These are phyloP conservation scores for Potentilla sterilis DNA, from an alignment of 306 rosid species.

Conservation along the genomic window DNA sequence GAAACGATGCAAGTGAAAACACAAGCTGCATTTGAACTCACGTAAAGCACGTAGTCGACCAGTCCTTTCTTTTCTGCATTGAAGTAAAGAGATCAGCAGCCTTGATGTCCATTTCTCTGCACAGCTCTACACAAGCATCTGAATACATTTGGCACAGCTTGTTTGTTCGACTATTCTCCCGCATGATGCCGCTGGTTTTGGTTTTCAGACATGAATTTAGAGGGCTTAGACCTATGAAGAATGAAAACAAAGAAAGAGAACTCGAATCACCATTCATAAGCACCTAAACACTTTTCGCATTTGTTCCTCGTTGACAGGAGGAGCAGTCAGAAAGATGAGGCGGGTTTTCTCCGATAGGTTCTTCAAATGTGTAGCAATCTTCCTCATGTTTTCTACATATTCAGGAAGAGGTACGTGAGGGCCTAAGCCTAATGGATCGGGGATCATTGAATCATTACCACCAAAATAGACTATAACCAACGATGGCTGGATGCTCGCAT, in stretches of 20 bases:
- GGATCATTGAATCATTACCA: slow-evolving; percentile 67
- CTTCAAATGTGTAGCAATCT: slow-evolving; percentile 60
- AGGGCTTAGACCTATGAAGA: neutral
- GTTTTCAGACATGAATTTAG: neutral
- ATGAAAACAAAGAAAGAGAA: neutral
- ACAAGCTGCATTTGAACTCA: slow-evolving; percentile 27
- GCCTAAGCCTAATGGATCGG: slow-evolving; percentile 52
- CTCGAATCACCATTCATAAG: neutral
- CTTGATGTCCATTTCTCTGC: slow-evolving; percentile 52
- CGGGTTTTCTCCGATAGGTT: slow-evolving; percentile 56
- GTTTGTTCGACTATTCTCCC: slow-evolving; percentile 26
- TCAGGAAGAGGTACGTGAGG: slow-evolving; percentile 74
- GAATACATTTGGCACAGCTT: slow-evolving; percentile 56
- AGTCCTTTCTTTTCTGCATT: slow-evolving; percentile 47
- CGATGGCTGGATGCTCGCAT: slow-evolving; percentile 57
- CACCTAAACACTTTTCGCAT: slow-evolving; percentile 35
- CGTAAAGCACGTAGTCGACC: slow-evolving; percentile 56
- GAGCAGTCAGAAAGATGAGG: slow-evolving; percentile 52
- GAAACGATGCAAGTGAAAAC: neutral
- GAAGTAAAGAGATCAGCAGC: slow-evolving; percentile 58
- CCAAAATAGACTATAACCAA: slow-evolving; percentile 83
- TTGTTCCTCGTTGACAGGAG: slow-evolving; percentile 57
- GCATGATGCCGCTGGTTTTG: neutral
- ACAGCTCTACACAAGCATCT: slow-evolving; percentile 67
- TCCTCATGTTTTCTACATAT: slow-evolving; percentile 67